phyloP scores from a whole-genome alignment of 2,329 filamentous ascomycete species.

The Triangularia setosa region DNA sequence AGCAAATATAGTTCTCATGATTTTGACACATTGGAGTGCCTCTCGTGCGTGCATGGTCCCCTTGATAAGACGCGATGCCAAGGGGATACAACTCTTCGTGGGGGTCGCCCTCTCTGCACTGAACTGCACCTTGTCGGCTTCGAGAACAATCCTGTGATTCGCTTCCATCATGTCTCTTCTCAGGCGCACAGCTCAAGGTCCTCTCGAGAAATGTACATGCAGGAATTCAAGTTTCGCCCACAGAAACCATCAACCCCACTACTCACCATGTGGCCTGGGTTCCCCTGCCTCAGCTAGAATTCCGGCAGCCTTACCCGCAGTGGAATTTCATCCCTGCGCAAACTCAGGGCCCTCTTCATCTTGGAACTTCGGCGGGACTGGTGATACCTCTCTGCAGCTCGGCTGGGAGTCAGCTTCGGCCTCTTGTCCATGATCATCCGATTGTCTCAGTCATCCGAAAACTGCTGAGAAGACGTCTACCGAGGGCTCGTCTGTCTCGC shows the following conservation, averaged over 20 bases:
- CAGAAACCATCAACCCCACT: neutral
- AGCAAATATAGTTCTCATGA: too few species aligned
- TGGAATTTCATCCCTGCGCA: neutral
- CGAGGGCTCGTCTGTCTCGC: neutral
- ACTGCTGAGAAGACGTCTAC: neutral
- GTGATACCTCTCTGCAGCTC: neutral
- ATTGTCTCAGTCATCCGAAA: neutral
- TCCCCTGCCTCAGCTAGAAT: neutral
- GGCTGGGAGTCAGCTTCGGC: neutral
- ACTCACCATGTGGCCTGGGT: neutral
- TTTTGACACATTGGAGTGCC: neutral
- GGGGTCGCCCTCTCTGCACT: neutral
- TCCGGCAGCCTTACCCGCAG: neutral
- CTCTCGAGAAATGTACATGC: neutral
- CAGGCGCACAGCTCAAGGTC: neutral
- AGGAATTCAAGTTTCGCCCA: neutral
- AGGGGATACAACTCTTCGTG: neutral
- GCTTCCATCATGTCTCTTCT: neutral
- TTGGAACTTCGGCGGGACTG: neutral
- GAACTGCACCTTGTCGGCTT: neutral
- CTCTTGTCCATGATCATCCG: neutral
- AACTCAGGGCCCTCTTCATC: neutral
- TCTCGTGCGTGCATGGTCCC: neutral
- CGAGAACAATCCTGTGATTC: neutral
- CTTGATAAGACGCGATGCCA: neutral